Evolutionary conservation across 495 filamentous ascomycete species (phyloP).

Genomic region (Xylaria nigripes): DNA sequence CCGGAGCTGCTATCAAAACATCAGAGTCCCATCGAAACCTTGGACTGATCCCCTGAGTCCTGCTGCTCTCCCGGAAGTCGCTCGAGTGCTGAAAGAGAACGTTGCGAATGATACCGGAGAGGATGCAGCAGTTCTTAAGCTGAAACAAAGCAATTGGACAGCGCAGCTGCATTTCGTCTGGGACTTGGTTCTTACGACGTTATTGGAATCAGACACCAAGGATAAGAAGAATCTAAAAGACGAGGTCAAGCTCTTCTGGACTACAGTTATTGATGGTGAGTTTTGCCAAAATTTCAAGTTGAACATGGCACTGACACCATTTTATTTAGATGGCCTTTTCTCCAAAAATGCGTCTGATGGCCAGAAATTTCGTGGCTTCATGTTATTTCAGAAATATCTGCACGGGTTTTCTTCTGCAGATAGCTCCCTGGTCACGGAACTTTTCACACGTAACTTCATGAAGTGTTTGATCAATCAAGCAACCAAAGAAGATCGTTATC

Average conservation of each 20-base stretch:
- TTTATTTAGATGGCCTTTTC: constrained; percentile 63
- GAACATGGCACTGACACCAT: constrained; percentile 8
- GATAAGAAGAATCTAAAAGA: constrained; percentile 28
- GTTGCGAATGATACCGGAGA: constrained; percentile 46
- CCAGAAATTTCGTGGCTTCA: constrained; percentile 85
- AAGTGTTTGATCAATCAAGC: constrained; percentile 82
- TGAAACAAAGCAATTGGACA: constrained; percentile 57
- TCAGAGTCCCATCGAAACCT: constrained; percentile 55
- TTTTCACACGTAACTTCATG: constrained; percentile 80
- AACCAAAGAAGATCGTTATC: constrained; percentile 69
- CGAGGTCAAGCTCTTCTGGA: constrained; percentile 75
- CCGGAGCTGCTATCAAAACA: constrained; percentile 52
- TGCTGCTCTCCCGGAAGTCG: constrained; percentile 53
- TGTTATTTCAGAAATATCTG: constrained; percentile 69
- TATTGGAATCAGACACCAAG: constrained; percentile 29
- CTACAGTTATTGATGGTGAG: constrained; percentile 78
- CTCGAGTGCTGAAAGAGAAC: constrained; percentile 72
- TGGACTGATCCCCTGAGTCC: constrained; percentile 71
- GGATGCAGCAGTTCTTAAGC: constrained; percentile 30
- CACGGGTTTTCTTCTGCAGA: constrained; percentile 35
- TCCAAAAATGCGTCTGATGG: constrained; percentile 70
- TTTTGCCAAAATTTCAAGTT: too few species aligned
- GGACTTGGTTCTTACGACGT: constrained; percentile 59
- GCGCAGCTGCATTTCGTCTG: constrained; percentile 82
- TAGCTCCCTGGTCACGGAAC: constrained; percentile 15